phyloP scores from a whole-genome alignment of 169 alveolate genomes.

The Pseudocohnilembus persalinus region DNA sequence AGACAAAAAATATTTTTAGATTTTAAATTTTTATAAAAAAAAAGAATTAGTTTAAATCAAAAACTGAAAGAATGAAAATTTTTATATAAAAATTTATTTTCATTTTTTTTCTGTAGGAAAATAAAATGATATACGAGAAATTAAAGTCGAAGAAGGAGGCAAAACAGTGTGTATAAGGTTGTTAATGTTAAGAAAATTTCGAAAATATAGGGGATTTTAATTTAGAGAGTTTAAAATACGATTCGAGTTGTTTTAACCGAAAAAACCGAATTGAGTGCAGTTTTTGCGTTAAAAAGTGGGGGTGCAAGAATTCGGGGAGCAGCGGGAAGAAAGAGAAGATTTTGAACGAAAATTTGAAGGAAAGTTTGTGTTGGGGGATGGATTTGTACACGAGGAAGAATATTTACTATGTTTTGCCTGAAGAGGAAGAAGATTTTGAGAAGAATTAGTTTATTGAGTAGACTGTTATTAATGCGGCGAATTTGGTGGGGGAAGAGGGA shows the following conservation, averaged over 20 bases:
- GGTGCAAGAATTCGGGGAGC: constrained; percentile 69
- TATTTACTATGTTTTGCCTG: constrained; percentile 65
- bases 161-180: neutral
- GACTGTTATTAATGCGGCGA: constrained; percentile 64
- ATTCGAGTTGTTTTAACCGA: constrained; percentile 66
- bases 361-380: constrained; percentile 84
- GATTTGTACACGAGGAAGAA: constrained; percentile 79
- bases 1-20: too few species aligned
- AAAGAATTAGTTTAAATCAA: too few species aligned
- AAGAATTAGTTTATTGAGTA: constrained; percentile 67
- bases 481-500: constrained; percentile 60
- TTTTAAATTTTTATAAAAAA: too few species aligned
- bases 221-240: constrained; percentile 33
- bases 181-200: neutral
- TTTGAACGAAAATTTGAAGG: constrained; percentile 72
- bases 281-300: constrained; percentile 46
- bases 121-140: neutral
- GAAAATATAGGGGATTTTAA: constrained; percentile 33
- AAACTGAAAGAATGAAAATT: too few species aligned
- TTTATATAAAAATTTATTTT: too few species aligned
- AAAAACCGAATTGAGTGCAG: constrained; percentile 76
- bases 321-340: constrained; percentile 50
- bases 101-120: neutral
- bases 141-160: neutral
- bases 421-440: constrained; percentile 54